These are phyloP conservation scores for Picea sitchensis DNA, from an alignment of 75 land plant genomes.

Conservation along the genomic window DNA sequence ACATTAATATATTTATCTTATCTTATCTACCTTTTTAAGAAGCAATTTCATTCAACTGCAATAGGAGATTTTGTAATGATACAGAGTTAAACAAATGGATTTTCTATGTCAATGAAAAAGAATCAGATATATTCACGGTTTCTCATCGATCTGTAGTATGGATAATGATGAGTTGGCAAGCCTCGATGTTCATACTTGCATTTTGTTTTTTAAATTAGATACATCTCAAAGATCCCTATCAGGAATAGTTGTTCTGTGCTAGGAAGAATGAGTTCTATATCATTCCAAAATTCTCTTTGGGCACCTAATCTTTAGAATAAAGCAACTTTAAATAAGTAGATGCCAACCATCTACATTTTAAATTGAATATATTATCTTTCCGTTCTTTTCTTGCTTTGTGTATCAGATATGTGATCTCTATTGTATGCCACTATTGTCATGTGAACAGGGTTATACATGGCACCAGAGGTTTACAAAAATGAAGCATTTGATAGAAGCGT, in stretches of 20 bases:
- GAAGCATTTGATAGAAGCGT: slow-evolving; percentile 73
- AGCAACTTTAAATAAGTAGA: not conserved
- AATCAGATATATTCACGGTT: too few species aligned
- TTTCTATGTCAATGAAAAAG: not conserved
- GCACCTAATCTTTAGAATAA: not conserved
- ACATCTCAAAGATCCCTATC: not conserved
- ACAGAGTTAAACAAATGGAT: not conserved
- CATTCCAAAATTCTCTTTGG: not conserved
- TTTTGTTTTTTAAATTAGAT: not conserved
- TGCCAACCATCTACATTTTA: not conserved
- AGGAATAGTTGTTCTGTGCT: not conserved
- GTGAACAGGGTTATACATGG: slow-evolving; percentile 66
- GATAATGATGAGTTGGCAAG: too few species aligned
- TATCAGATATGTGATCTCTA: not conserved
- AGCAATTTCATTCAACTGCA: not conserved
- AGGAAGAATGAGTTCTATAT: not conserved
- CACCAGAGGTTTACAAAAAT: slow-evolving; percentile 73
- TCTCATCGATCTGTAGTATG: too few species aligned
- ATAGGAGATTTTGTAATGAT: not conserved
- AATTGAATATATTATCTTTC: not conserved
- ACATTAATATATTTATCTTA: too few species aligned
- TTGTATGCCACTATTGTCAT: slow-evolving; percentile 10
- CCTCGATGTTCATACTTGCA: too few species aligned
- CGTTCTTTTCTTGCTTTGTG: not conserved
- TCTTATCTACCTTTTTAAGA: too few species aligned